Conservation (phyloP, 768 basidiomycete species). For the Russula virescens region DNA sequence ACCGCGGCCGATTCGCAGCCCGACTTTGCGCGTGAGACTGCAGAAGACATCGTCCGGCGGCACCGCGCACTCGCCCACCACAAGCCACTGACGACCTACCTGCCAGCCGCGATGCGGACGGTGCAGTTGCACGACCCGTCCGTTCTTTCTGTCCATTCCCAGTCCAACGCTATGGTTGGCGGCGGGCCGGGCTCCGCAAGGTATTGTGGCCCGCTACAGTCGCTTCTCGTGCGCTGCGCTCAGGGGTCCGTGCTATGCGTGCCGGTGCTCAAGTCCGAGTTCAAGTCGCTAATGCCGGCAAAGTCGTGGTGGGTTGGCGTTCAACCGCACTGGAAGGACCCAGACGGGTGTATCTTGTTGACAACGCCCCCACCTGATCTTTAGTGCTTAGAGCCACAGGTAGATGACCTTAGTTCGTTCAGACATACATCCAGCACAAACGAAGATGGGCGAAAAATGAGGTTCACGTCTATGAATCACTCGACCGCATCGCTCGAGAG, state of each 20-base stretch:
- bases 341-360: conserved; percentile 10
- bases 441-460: no score
- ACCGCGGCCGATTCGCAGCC: conserved; percentile 45
- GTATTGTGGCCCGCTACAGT: conserved; percentile 36
- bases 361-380: neutral
- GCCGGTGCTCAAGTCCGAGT: conserved; percentile 54
- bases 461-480: no score
- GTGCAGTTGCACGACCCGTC: conserved; percentile 29
- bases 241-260: conserved; percentile 48
- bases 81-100: conserved; percentile 29
- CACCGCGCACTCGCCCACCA: conserved; percentile 69
- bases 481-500: no score
- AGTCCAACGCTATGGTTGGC: conserved; percentile 18
- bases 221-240: conserved; percentile 53
- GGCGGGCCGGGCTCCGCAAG: conserved; percentile 38
- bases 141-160: neutral
- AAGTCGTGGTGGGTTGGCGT: conserved; percentile 81
- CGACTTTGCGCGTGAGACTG: conserved; percentile 53
- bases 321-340: conserved; percentile 11
- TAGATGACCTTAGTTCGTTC: no score
- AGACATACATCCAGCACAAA: no score
- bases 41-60: conserved; percentile 46
- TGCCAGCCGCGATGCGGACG: conserved; percentile 26
- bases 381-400: neutral
- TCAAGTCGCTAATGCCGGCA: conserved; percentile 47